Base-by-base conservation (phyloP, 148 eudicot species). In the Cornus florida region DNA sequence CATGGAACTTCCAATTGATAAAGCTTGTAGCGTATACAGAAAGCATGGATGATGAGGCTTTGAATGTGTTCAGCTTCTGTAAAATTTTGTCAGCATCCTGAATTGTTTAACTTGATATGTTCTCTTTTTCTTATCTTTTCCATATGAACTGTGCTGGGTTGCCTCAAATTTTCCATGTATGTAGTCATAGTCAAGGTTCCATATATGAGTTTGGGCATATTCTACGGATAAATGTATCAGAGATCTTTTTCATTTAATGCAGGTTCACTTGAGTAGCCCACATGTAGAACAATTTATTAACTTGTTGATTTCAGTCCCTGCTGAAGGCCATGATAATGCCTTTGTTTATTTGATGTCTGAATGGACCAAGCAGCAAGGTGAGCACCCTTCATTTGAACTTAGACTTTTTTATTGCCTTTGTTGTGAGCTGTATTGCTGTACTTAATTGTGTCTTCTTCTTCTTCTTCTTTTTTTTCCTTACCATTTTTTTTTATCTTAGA, bases 191-290 rank as follows among this genome's bases (percentile, higher is more conserved):
- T 5, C 8, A 6, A 43, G 48, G 8, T 43, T 43, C 6, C 48
- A 43, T 43, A 6, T 43, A 43, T 43, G 48, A 43, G 10, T 23
- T 62, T 23, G 28, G 23, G 32, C 65, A 65, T 79, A 23, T 79
- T 50, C 71, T 39, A 60, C 0, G 65, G 9, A 10, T 35, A 35
- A 12, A 20, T 17, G 33, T 24, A 31, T 14, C 41, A 19, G 39
- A 39, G 24, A 14, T 2, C 33, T 78, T 32, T 67, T n/a, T 12
- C 80, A 57, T 62, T 75, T 33, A 38, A 53, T 83, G 77, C 88
- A 96, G 99, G 98, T 96, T 79, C 99, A 96, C 82, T 87, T 92
- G 88, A 94, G 99, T 84, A 75, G 60, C 13, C 98, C 99, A 53
- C 92, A 92, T 78, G 91, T 91, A n/a, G 87, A 87, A 82, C 95